phyloP scores from a whole-genome alignment of 116 monocot species.

The Zostera marina region DNA sequence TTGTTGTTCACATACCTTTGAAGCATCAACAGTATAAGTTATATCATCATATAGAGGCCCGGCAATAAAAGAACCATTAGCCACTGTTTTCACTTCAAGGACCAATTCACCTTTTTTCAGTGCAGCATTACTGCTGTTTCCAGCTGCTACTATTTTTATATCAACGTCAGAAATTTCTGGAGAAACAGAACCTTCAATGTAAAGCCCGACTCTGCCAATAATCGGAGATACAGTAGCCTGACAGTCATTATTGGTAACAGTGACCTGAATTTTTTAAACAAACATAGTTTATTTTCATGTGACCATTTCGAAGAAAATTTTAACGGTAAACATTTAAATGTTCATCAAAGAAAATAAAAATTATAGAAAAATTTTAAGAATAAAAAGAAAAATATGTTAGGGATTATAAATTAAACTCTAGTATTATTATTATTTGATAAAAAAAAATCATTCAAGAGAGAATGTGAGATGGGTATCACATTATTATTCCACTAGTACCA shows the following conservation, averaged over 20 bases:
- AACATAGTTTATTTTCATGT: background rate
- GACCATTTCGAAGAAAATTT: too few relatives aligned
- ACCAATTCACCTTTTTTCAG: slow-evolving; percentile 56
- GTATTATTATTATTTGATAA: too few relatives aligned
- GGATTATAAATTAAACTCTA: too few relatives aligned
- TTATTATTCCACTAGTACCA: too few relatives aligned
- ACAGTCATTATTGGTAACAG: slow-evolving; percentile 57
- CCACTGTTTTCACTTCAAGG: slow-evolving; percentile 44
- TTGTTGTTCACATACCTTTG: slow-evolving; percentile 45
- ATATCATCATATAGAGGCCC: slow-evolving; percentile 89
- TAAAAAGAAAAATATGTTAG: too few relatives aligned
- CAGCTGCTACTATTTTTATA: slow-evolving; percentile 55
- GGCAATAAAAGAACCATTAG: slow-evolving; percentile 51
- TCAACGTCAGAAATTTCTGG: slow-evolving; percentile 72
- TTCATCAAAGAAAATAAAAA: too few relatives aligned
- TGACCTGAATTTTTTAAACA: slow-evolving; percentile 25
- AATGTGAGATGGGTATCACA: too few relatives aligned
- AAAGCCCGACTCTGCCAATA: slow-evolving; percentile 53
- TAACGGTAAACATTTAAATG: background rate
- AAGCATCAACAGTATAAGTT: slow-evolving; percentile 64
- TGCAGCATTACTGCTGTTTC: slow-evolving; percentile 47
- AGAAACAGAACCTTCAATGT: slow-evolving; percentile 81
- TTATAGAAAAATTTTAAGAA: background rate
- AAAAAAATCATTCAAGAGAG: too few relatives aligned
- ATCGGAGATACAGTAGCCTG: slow-evolving; percentile 53